phyloP scores from a whole-genome alignment of 2,329 filamentous ascomycete genomes.

The Coniochaeta ligniaria region DNA sequence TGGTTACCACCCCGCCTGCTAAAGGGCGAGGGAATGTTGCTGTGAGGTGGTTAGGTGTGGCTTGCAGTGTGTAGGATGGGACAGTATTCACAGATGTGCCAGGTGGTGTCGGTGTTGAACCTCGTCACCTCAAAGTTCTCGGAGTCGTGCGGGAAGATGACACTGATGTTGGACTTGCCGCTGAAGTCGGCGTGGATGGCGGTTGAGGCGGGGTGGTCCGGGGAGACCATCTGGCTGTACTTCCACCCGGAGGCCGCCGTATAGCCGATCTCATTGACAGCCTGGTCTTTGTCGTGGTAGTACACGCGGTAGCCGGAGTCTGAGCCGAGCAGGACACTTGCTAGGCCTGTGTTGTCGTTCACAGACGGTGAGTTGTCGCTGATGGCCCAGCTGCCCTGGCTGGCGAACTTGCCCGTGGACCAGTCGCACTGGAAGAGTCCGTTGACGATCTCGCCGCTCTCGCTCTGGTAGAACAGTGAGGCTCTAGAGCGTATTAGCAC shows the following conservation, averaged over 20 bases:
- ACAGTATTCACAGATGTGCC: slow-evolving; percentile 23
- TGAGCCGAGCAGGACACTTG: slow-evolving; percentile 22
- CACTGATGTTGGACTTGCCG: slow-evolving; percentile 23
- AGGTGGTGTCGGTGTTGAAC: slow-evolving; percentile 18
- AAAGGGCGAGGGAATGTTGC: slow-evolving; percentile 25
- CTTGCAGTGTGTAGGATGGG: slow-evolving; percentile 1
- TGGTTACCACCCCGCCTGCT: slow-evolving; percentile 14
- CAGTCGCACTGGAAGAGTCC: slow-evolving; percentile 24
- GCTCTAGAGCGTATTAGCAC: slow-evolving; percentile 15
- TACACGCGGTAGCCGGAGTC: slow-evolving; percentile 27
- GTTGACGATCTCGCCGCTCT: slow-evolving; percentile 22
- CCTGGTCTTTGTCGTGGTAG: slow-evolving; percentile 24
- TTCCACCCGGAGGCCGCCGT: slow-evolving; percentile 18
- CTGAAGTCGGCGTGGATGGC: slow-evolving; percentile 22
- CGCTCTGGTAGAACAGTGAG: slow-evolving; percentile 26
- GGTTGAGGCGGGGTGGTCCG: slow-evolving; percentile 17
- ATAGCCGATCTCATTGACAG: slow-evolving; percentile 24
- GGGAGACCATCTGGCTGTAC: slow-evolving; percentile 22
- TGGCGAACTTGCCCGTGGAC: slow-evolving; percentile 23
- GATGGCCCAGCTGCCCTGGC: slow-evolving; percentile 21
- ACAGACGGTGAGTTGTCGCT: slow-evolving; percentile 17
- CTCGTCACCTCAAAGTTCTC: slow-evolving; percentile 23
- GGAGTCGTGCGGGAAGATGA: slow-evolving; percentile 23
- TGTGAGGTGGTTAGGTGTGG: slow-evolving; percentile 6
- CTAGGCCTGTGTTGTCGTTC: slow-evolving; percentile 21